Percentiles rank a stretch among this genome's conserved stretches.
These are phyloP conservation scores for Aspergillus conjunctus DNA, from an alignment of 495 filamentous ascomycete genomes.

Conservation along the genomic window DNA sequence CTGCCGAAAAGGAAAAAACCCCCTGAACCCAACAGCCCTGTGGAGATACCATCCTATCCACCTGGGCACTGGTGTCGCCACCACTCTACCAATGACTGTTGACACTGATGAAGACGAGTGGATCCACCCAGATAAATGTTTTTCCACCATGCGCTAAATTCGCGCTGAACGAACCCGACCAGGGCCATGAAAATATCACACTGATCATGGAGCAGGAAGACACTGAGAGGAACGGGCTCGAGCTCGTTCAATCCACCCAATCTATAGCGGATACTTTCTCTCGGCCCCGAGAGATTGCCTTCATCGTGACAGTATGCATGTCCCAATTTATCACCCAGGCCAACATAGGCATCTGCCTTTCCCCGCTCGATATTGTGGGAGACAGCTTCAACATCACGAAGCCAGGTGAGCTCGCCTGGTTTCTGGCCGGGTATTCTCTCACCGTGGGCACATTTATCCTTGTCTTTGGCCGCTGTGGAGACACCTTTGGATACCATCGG, in stretches of 20 bases:
- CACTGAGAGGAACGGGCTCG: constrained; percentile 1
- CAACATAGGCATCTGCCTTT: constrained; percentile 36
- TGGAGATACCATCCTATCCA: neutral
- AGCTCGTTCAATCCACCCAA: constrained; percentile 24
- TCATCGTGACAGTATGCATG: constrained; percentile 36
- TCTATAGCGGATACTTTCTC: constrained; percentile 31
- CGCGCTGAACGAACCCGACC: too few relatives aligned
- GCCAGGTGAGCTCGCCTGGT: constrained; percentile 51
- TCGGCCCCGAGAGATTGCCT: constrained; percentile 28
- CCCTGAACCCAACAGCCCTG: neutral
- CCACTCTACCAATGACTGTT: neutral
- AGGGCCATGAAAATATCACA: neutral
- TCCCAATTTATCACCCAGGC: constrained; percentile 41
- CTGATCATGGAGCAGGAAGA: constrained; percentile 11
- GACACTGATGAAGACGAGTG: neutral
- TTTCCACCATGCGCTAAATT: neutral
- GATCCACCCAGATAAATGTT: neutral
- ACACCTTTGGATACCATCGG: constrained; percentile 59
- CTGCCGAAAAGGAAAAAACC: too few relatives aligned
- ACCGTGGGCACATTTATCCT: constrained; percentile 68
- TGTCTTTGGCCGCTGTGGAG: constrained; percentile 61
- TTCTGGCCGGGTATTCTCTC: constrained; percentile 58
- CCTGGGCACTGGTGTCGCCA: neutral
- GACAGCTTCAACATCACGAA: constrained; percentile 45
- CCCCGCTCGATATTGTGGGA: constrained; percentile 48